Base-by-base conservation (phyloP, 768 basidiomycete species). In the Mycena amicta region DNA sequence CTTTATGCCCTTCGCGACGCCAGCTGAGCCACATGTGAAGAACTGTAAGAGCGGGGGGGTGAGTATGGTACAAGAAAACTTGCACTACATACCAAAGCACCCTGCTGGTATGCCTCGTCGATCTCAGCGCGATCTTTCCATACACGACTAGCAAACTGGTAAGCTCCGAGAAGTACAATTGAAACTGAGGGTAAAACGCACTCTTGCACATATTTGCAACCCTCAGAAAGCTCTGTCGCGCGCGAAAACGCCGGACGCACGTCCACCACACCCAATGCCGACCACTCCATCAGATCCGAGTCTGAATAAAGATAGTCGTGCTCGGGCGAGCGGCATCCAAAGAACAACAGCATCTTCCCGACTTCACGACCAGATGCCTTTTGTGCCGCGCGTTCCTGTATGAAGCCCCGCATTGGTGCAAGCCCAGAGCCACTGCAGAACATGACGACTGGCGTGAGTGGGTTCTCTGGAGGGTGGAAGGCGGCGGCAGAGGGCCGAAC, bases 401-500 rank as follows among this genome's bases (percentile, higher is more conserved):
- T 72, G 71, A 83, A 83, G 1, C 77, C 80, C 39, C 80, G 73
- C 75, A 83, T 77, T 1, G 81, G 81, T 3, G 81, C 76, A 15
- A 83, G 61, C 3, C 81, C 81, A 3, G 78, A 74, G 5, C 81
- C 81, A 20, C 78, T 78, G 31, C 75, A 77, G 61, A 79, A 77
- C 71, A 81, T 75, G 28, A 82, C 68, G 30, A 82, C 68, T 8
- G 79, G 78, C n/a, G 71, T 66, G 5, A 52, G 25, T 2, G 72
- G 71, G 56, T 80, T 76, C 39, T 71, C 66, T 15, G 62, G 81
- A 4, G 74, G 79, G 60, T 78, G 78, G 73, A 82, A 83, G 16
- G 68, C 68, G 15, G 69, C 66, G 15, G 70, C 55, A 12, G 80
- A 77, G 2, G 71, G 72, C 12, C 77, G 70, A 27, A 81, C 74